Conservation (phyloP, 768 basidiomycete species). For the Auricularia sp. region DNA sequence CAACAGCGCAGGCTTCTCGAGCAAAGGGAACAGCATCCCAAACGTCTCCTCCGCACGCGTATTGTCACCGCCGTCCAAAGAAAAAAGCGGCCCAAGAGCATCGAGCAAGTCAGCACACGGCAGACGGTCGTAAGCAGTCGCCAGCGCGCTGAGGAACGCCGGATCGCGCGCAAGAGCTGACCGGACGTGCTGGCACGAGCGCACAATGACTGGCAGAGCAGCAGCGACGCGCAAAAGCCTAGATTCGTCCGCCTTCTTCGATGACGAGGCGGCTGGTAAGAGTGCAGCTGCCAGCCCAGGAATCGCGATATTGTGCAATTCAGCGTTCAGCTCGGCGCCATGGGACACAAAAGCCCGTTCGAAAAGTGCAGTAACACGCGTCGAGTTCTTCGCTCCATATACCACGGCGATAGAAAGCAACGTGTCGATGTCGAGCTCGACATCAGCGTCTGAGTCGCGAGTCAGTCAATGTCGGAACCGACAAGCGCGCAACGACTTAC, state of each 20-base stretch:
- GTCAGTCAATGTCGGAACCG: background rate
- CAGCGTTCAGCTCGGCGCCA: background rate
- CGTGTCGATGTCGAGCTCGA: background rate
- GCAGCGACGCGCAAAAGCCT: background rate
- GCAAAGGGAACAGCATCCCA: background rate
- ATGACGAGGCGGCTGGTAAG: background rate
- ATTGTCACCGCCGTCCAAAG: background rate
- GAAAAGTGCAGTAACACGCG: background rate
- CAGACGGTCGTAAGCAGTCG: background rate
- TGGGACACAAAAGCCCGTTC: background rate
- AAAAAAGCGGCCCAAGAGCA: background rate
- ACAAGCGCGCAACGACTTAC: slow-evolving; percentile 3
- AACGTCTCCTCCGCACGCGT: background rate
- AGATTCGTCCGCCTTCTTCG: background rate
- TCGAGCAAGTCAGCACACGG: background rate
- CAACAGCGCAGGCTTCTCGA: background rate
- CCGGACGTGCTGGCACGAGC: background rate
- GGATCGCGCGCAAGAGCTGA: background rate
- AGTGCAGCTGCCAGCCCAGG: background rate
- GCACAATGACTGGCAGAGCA: background rate
- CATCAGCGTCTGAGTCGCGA: background rate
- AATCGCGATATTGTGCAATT: background rate
- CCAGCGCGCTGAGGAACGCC: background rate
- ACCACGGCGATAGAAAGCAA: background rate
- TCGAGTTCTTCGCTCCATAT: background rate